Evolutionary conservation across 441 rosid species (phyloP).

Genomic region (Bocquillonia castaneifolia): DNA sequence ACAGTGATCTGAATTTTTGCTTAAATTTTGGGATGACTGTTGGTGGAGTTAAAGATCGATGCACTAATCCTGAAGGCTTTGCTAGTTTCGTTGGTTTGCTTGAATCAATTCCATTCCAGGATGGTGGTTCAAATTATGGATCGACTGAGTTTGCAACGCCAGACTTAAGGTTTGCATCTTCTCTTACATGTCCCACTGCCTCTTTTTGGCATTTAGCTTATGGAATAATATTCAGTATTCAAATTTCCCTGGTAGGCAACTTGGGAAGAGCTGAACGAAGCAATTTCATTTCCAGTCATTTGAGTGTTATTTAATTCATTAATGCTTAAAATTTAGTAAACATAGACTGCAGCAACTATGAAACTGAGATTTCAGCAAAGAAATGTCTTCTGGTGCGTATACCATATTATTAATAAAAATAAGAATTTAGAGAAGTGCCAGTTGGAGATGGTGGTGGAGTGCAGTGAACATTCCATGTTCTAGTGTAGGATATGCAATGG

Average conservation of each 20-base stretch:
- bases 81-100: slow-evolving; percentile 76
- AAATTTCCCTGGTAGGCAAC: neutral
- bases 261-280: neutral
- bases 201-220: neutral
- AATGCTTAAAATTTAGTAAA: neutral
- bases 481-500: neutral
- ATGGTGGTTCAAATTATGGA: slow-evolving; percentile 53
- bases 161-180: slow-evolving; percentile 53
- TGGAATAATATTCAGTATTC: slow-evolving; percentile 8
- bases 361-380: slow-evolving; percentile 3
- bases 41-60: slow-evolving; percentile 60
- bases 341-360: neutral
- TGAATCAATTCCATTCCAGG: slow-evolving; percentile 80
- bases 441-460: neutral
- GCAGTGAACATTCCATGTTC: slow-evolving; percentile 1
- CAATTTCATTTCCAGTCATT: neutral
- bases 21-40: slow-evolving; percentile 46
- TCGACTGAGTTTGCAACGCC: slow-evolving; percentile 53
- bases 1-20: slow-evolving; percentile 50
- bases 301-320: neutral
- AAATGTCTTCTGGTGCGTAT: neutral
- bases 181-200: slow-evolving; percentile 20
- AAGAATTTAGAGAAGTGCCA: neutral
- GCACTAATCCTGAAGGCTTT: slow-evolving; percentile 69
- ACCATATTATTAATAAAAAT: neutral